Conservation (phyloP, 352 stramenopile genomes). For the Pythium sp. region DNA sequence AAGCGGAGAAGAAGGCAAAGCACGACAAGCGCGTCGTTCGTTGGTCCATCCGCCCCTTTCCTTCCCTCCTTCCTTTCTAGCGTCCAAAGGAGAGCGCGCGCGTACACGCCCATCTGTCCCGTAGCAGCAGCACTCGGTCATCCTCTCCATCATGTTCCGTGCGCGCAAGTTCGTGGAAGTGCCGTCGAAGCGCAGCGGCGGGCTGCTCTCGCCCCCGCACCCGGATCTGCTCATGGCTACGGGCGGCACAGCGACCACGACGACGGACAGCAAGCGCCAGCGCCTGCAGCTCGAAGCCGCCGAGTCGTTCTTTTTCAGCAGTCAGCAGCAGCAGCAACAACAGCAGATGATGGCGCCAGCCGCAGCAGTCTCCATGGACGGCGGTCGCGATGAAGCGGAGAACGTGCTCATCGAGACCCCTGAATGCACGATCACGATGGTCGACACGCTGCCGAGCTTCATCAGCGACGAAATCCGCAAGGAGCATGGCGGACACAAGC, state of each 20-base stretch:
- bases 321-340: not conserved
- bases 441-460: slow-evolving; percentile 33
- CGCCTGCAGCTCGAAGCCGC: slow-evolving; percentile 32
- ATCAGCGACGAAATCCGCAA: slow-evolving; percentile 50
- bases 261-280: slow-evolving; percentile 52
- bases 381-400: slow-evolving; percentile 13
- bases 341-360: slow-evolving; percentile 1
- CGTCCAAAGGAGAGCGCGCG: too few species aligned
- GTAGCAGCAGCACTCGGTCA: not conserved
- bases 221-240: slow-evolving; percentile 28
- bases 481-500: slow-evolving; percentile 20
- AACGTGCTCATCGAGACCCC: slow-evolving; percentile 53
- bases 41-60: not conserved
- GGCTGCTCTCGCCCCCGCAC: slow-evolving; percentile 33
- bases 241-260: slow-evolving; percentile 11
- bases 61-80: not conserved
- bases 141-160: slow-evolving; percentile 55
- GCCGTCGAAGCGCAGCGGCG: slow-evolving; percentile 56
- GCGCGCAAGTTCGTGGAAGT: slow-evolving; percentile 64
- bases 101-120: not conserved
- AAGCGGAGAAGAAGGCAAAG: not conserved
- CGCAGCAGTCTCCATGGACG: not conserved
- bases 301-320: slow-evolving; percentile 8
- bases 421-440: slow-evolving; percentile 48
- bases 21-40: not conserved